Evolutionary conservation across 129 eudicot species (phyloP).

Genomic region (Artemisia tridentata): DNA sequence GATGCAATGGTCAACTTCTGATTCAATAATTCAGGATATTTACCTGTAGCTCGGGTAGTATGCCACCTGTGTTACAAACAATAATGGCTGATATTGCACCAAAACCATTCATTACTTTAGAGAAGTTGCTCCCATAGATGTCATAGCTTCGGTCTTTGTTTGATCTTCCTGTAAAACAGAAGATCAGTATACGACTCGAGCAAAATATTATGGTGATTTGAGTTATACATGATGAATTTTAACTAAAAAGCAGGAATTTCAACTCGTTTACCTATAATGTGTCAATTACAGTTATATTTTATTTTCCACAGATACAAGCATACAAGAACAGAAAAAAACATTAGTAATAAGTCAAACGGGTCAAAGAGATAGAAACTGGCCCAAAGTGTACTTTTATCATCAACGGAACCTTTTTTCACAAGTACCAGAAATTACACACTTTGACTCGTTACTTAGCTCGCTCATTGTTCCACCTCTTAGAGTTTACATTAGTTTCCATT

Average conservation of each 20-base stretch:
- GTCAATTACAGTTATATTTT: no score
- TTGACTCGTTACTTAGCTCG: background rate
- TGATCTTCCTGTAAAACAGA: conserved; percentile 34
- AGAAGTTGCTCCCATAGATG: conserved; percentile 42
- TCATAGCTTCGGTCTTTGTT: conserved; percentile 37
- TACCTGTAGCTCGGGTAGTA: conserved; percentile 58
- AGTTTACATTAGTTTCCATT: background rate
- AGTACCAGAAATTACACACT: background rate
- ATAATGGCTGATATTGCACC: conserved; percentile 59
- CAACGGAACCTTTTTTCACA: no score
- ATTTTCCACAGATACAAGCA: no score
- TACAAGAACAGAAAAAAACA: no score
- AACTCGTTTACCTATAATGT: no score
- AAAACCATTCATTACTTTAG: conserved; percentile 46
- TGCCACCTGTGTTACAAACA: conserved; percentile 56
- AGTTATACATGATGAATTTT: no score
- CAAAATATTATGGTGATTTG: background rate
- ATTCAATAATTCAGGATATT: background rate
- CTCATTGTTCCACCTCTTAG: background rate
- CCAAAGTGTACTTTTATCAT: no score
- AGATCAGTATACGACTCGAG: background rate
- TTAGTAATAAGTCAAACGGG: no score
- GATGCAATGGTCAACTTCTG: background rate
- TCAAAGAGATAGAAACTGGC: no score
- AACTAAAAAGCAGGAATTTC: no score